phyloP scores from a whole-genome alignment of 371 early-diverging fungal species.

The Coelomomyces lativittatus region DNA sequence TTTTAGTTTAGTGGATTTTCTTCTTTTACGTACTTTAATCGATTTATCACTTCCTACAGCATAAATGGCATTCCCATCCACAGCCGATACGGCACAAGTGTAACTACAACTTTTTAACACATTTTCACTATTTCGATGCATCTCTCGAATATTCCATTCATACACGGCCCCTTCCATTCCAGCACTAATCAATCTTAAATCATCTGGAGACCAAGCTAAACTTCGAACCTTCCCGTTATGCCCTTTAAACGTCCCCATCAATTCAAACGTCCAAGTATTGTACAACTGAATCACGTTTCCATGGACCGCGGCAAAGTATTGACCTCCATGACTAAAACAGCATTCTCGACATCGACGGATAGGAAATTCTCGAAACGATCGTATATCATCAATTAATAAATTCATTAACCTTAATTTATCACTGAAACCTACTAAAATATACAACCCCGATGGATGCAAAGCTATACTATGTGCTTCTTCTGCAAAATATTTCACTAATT shows the following conservation, averaged over 20 bases:
- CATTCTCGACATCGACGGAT: slow-evolving; percentile 34
- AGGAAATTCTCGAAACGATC: slow-evolving; percentile 27
- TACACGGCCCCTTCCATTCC: slow-evolving; percentile 9
- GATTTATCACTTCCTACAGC: slow-evolving; percentile 25
- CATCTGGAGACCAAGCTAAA: slow-evolving; percentile 24
- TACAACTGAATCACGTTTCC: slow-evolving; percentile 9
- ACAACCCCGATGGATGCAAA: slow-evolving; percentile 32
- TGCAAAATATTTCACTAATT: slow-evolving; percentile 29
- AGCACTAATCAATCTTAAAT: slow-evolving; percentile 20
- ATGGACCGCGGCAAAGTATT: slow-evolving; percentile 5
- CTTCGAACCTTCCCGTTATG: slow-evolving; percentile 35
- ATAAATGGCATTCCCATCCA: slow-evolving; percentile 14
- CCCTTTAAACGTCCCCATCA: slow-evolving; percentile 24
- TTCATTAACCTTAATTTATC: slow-evolving; percentile 36
- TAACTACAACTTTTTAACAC: slow-evolving; percentile 27
- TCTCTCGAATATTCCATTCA: slow-evolving; percentile 5
- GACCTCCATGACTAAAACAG: slow-evolving; percentile 22
- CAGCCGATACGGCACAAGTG: slow-evolving; percentile 12
- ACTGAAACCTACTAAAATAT: slow-evolving; percentile 33
- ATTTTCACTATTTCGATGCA: slow-evolving; percentile 24
- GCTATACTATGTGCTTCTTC: slow-evolving; percentile 30
- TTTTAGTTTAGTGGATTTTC: slow-evolving; percentile 1
- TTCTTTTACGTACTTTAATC: slow-evolving; percentile 14
- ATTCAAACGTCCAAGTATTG: slow-evolving; percentile 15
- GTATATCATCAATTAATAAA: slow-evolving; percentile 31